phyloP scores from a whole-genome alignment of 1,139 yeast species.

The Pichia sp. region DNA sequence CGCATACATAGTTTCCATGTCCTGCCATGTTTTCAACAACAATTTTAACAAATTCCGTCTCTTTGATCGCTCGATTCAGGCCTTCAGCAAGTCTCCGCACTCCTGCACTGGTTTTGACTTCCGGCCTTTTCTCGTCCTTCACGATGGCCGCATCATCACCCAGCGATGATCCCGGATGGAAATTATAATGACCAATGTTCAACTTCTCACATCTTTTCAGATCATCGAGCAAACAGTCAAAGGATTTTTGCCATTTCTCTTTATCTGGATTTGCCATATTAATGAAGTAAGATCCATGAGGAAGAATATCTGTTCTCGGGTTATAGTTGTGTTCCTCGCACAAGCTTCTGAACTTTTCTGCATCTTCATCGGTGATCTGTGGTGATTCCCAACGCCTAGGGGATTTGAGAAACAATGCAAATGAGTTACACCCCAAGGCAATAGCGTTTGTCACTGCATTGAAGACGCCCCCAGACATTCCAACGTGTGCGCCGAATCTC shows the following conservation, averaged over 20 bases:
- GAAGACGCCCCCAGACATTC: constrained; percentile 62
- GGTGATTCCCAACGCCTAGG: constrained; percentile 93
- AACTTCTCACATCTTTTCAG: constrained; percentile 77
- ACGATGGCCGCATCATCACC: constrained; percentile 59
- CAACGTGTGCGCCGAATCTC: constrained; percentile 81
- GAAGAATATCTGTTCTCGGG: constrained; percentile 71
- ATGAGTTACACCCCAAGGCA: constrained; percentile 68
- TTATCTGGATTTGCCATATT: constrained; percentile 86
- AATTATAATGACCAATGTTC: constrained; percentile 79
- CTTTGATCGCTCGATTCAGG: constrained; percentile 68
- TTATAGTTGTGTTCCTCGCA: constrained; percentile 62
- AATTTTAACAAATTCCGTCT: constrained; percentile 73
- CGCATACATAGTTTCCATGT: constrained; percentile 86
- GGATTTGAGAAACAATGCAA: constrained; percentile 85
- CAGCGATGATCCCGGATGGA: constrained; percentile 92
- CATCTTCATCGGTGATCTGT: constrained; percentile 59
- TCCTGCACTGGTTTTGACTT: constrained; percentile 7
- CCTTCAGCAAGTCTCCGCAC: constrained; percentile 50
- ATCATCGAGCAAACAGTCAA: constrained; percentile 79
- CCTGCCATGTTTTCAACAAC: constrained; percentile 99
- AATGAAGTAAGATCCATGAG: constrained; percentile 92
- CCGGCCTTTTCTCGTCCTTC: constrained; percentile 29
- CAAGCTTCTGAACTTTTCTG: constrained; percentile 50
- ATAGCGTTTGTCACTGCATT: constrained; percentile 71
- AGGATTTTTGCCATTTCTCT: constrained; percentile 71